Evolutionary conservation across 164 flowering plant species (phyloP).

Genomic region (Houttuynia cordata): DNA sequence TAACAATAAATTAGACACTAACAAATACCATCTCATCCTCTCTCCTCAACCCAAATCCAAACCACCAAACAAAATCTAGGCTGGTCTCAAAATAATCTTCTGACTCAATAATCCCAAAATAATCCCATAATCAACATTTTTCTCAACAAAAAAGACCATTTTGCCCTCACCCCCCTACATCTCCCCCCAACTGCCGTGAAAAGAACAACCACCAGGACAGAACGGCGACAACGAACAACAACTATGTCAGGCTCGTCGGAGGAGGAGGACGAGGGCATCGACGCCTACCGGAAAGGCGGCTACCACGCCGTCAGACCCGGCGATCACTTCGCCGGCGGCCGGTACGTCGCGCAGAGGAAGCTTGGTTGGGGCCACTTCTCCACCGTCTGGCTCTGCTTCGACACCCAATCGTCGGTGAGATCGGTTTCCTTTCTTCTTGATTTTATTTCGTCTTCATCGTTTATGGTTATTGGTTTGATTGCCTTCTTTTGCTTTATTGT

Average conservation of each 20-base stretch:
- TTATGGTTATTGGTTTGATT: not conserved
- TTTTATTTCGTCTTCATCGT: not conserved
- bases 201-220: not conserved
- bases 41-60: too few relatives aligned
- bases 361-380: slow-evolving; percentile 99
- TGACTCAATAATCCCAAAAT: too few relatives aligned
- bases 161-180: not conserved
- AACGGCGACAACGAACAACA: not conserved
- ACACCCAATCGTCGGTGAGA: slow-evolving; percentile 54
- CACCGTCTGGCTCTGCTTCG: slow-evolving; percentile 96
- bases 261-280: slow-evolving; percentile 72
- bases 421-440: not conserved
- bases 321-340: slow-evolving; percentile 67
- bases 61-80: too few relatives aligned
- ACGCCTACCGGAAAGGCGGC: slow-evolving; percentile 88
- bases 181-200: too few relatives aligned
- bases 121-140: too few relatives aligned
- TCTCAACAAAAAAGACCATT: not conserved
- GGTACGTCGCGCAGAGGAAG: slow-evolving; percentile 84
- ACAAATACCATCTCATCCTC: too few relatives aligned
- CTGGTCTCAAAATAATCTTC: too few relatives aligned
- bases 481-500: not conserved
- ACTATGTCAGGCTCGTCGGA: slow-evolving; percentile 68
- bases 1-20: too few relatives aligned
- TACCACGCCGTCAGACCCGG: slow-evolving; percentile 83